These are phyloP conservation scores for Aaosphaeria pasadenensis DNA, from an alignment of 2,329 filamentous ascomycete genomes.

Conservation along the genomic window DNA sequence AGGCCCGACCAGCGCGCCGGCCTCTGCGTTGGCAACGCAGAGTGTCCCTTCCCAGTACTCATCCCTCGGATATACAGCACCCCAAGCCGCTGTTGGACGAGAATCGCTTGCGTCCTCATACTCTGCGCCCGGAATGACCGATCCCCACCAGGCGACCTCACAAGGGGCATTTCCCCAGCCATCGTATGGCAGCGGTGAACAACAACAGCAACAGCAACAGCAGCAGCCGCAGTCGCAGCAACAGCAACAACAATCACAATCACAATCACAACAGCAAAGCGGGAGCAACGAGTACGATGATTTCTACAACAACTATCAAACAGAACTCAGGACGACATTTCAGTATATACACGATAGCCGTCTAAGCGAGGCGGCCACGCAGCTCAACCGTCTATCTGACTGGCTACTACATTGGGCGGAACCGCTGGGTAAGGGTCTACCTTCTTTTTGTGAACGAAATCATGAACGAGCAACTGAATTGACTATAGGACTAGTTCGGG, in stretches of 20 bases:
- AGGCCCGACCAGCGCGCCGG: conserved; percentile 57
- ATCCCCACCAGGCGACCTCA: conserved; percentile 43
- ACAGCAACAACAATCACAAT: conserved; percentile 13
- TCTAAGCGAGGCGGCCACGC: conserved; percentile 57
- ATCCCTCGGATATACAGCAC: conserved; percentile 57
- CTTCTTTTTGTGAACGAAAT: conserved; percentile 2
- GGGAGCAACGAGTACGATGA: conserved; percentile 59
- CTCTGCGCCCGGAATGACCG: conserved; percentile 49
- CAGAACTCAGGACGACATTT: conserved; percentile 62
- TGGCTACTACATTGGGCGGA: conserved; percentile 66
- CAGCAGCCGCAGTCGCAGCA: conserved; percentile 21
- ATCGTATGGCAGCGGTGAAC: conserved; percentile 19
- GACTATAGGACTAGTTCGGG: conserved; percentile 72
- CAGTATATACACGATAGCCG: conserved; percentile 64
- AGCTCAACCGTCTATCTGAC: conserved; percentile 61
- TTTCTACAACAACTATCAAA: conserved; percentile 63
- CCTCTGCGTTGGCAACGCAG: conserved; percentile 56
- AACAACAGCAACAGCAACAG: conserved; percentile 14
- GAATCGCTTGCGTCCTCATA: conserved; percentile 51
- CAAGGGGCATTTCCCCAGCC: conserved; percentile 34
- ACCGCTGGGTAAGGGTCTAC: conserved; percentile 58
- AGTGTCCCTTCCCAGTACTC: conserved; percentile 65
- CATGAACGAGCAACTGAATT: conserved; percentile 40
- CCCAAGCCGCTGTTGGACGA: conserved; percentile 57
- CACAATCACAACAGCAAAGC: conserved; percentile 4